Evolutionary conservation across 164 flowering plant species (phyloP), one percentile per base, ranked within the genome.

Genomic region (Berberis thunbergii): DNA sequence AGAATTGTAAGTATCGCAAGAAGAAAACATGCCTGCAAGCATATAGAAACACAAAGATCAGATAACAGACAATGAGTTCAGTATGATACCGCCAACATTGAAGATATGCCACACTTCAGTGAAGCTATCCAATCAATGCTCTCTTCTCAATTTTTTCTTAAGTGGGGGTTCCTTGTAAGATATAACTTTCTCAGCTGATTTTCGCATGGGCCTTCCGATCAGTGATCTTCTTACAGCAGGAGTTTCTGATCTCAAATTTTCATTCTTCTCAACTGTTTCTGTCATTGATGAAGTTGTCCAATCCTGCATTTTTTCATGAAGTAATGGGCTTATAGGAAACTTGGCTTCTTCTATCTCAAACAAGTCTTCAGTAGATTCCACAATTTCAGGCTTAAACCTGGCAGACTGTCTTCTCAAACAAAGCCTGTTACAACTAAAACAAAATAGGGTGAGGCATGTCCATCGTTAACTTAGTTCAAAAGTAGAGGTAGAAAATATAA

Each of bases 111-210:
- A 26, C 26, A 26, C 26, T 26, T 26, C 26, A 0, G n/a, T 7
- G 11, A 52, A 7, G 2, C 54, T 52, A 52, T 52, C 8, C 49
- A 61, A 59, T 82, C 75, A 83, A 61, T 76, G 75, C 6, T 66
- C 1, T 70, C 91, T 81, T 59, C 97, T 67, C 84, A 88, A 65
- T 74, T 88, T 86, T 53, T 72, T 52, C 10, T 85, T 84, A 41
- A 84, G 13, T 6, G 97, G 81, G 45, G 49, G 38, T 66, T 91
- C 97, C 66, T 83, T 86, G 81, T 86, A 91, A 45, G 89, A 81
- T n/a, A 79, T 81, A 41, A 86, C 81, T 75, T 88, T 91, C 78
- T 57, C 87, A 52, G 75, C 82, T 38, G 94, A 88, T 54, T 64
- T 83, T 4, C 92, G 85, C 62, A 55, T 45, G n/a, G 97, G 91